These are phyloP conservation scores for Ceratobasidium theobromae DNA, from an alignment of 1,284 basidiomycete genomes.

Conservation along the genomic window DNA sequence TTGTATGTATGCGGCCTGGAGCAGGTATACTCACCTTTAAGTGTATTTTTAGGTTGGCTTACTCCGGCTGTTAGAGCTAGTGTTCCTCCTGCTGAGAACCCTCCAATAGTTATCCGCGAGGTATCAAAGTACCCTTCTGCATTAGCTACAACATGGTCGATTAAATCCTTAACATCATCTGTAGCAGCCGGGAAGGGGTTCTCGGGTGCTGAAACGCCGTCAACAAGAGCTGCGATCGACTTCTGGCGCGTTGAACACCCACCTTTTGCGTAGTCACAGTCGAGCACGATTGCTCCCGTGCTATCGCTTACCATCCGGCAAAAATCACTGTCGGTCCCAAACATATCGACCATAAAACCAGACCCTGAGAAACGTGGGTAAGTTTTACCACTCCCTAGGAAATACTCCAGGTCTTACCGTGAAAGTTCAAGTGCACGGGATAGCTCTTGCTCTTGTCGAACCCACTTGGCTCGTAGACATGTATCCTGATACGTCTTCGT, in stretches of 20 bases:
- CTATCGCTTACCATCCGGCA: conserved; percentile 5
- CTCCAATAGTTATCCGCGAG: conserved; percentile 12
- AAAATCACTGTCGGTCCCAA: conserved; percentile 17
- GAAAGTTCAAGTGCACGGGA: conserved; percentile 31
- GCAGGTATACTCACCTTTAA: conserved; percentile 28
- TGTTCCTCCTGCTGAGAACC: conserved; percentile 25
- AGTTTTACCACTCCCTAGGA: neutral
- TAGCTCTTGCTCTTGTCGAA: neutral
- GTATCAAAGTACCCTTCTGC: conserved; percentile 23
- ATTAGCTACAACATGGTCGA: conserved; percentile 18
- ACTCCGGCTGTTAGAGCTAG: conserved; percentile 14
- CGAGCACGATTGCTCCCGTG: conserved; percentile 1
- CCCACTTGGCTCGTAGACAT: neutral
- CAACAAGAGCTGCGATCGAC: conserved; percentile 16
- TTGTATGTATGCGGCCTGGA: no score
- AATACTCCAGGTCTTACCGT: neutral
- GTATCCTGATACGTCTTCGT: neutral
- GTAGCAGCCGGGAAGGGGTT: conserved; percentile 26
- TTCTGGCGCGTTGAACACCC: neutral
- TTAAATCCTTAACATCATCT: neutral
- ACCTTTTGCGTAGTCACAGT: conserved; percentile 29
- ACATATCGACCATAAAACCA: conserved; percentile 6
- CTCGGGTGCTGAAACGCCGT: conserved; percentile 9
- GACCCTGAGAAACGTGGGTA: neutral
- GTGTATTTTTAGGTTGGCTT: neutral